Base-by-base conservation (phyloP, 768 basidiomycete genomes). In the Leccinum fibrillosum region DNA sequence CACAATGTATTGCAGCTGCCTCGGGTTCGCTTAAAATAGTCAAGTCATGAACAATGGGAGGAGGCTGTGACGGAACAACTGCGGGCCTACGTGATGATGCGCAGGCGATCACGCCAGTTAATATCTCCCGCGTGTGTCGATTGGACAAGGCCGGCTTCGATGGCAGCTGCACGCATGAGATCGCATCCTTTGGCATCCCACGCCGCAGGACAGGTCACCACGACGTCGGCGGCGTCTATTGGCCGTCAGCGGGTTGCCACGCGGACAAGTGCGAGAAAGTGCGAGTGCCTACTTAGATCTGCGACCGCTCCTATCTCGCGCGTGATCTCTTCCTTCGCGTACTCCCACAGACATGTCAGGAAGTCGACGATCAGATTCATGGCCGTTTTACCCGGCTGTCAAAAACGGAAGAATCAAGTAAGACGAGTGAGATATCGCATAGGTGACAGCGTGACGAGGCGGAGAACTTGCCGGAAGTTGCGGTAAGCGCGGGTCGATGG, bases 1-100 rank as follows among this genome's bases (percentile, higher is more conserved):
- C 90, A 59, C 91, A 93, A 59, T 95, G 92, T 9, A 94, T 89
- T 8, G 93, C 93, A n/a, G 92, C 92, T 2, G 93, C 92, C 72
- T 94, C 92, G 28, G 84, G 82, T 61, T 85, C 84, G 21, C 82
- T 85, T 63, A 59, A 64, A 30, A 62, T 60, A 64, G 35, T 28
- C 10, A 7, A 12, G 44, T 65, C 57, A 58, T 30, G 21, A 25
- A 55, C 11, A 19, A 21, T 44, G 19, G 19, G 10, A 44, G 2
- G 49, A 28, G 53, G 54, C 34, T 30, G 53, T 56, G 58, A 52
- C 45, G 26, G 34, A 47, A 34, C 48, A 50, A 58, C 55, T 52
- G 19, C 11, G 51, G n/a, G 6, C 66, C 72, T 64, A 86, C 74
- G 90, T 92, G 69, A 94, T 93, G 63, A 94, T 92, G 56, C 81